phyloP scores from a whole-genome alignment of 495 filamentous ascomycete species.

The Pseudomonodictys pantanalensis region DNA sequence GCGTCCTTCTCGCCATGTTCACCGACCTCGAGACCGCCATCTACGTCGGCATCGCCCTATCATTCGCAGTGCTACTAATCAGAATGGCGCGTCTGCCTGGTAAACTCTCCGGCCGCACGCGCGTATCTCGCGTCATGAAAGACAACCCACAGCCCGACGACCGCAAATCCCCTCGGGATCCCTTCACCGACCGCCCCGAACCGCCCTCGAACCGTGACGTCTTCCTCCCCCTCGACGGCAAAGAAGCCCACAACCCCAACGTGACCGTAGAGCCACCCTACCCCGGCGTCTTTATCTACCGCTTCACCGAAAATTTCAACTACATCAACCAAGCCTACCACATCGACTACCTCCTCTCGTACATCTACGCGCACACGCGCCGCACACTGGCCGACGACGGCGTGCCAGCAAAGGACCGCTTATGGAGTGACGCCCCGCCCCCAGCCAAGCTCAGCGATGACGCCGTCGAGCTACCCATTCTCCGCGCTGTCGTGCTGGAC shows the following conservation, averaged over 20 bases:
- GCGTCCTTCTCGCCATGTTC: constrained; percentile 12
- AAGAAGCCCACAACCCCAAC: background rate
- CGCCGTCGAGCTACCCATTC: background rate
- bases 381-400: constrained; percentile 10
- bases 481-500: constrained; percentile 14
- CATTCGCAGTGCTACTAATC: constrained; percentile 5
- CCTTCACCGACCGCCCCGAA: no score
- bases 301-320: constrained; percentile 16
- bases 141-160: background rate
- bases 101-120: background rate
- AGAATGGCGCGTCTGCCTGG: constrained; percentile 5
- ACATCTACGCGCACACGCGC: constrained; percentile 7
- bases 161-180: no score
- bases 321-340: constrained; percentile 18
- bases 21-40: constrained; percentile 7
- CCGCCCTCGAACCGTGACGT: no score
- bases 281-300: constrained; percentile 18
- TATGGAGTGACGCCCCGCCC: constrained; percentile 7
- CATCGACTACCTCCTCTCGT: constrained; percentile 11
- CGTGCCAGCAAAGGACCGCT: constrained; percentile 5
- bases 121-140: background rate
- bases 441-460: background rate
- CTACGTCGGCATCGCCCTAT: constrained; percentile 7
- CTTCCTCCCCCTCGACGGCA: background rate
- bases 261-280: background rate